Base-by-base conservation (phyloP, 78 protist genomes). In the Guillardia theta region DNA sequence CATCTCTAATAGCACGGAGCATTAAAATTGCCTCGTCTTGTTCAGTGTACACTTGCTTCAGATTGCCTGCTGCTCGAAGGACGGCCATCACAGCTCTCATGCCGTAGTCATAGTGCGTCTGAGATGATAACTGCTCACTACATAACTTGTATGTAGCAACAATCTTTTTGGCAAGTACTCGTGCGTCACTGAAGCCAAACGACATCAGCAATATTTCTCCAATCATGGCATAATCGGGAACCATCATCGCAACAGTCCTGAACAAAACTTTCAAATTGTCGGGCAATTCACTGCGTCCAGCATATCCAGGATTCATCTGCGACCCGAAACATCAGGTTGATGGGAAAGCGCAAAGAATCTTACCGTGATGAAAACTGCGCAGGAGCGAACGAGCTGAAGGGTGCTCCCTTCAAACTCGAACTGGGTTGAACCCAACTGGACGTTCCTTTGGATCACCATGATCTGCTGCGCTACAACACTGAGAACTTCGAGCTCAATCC, bases 41-140 rank as follows among this genome's bases (percentile, higher is more conserved):
- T 4, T 96, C 96, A 41, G 64, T 88, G 94, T 78, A 94, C 5
- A 41, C 64, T 39, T 47, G 92, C 92, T 87, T 87, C 33, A 87
- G 24, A 39, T 87, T 87, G 24, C 92, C 92, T 0, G 90, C 90
- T 24, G 90, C 90, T 6, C 90, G 90, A 9, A 78, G 90, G 12
- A 78, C 90, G 24, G 90, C 90, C 90, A 78, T 78, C 77, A 50
- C 50, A 30, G 58, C 76, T 19, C 99, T 95, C 98, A 98, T 96
- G 80, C 99, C 99, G 83, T 94, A 98, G 87, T 97, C 99, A 92
- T 98, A 98, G 93, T 98, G 99, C 39, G 78, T 83, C 93, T 98
- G 99, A 27, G 98, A 95, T n/a, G 98, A 97, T 21, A 98, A 97
- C 96, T 97, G 98, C 95, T 97, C 98, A 1, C 97, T 94, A 95